phyloP scores from a whole-genome alignment of 305 asterid genomes.

The Stenogyne calaminthoides region DNA sequence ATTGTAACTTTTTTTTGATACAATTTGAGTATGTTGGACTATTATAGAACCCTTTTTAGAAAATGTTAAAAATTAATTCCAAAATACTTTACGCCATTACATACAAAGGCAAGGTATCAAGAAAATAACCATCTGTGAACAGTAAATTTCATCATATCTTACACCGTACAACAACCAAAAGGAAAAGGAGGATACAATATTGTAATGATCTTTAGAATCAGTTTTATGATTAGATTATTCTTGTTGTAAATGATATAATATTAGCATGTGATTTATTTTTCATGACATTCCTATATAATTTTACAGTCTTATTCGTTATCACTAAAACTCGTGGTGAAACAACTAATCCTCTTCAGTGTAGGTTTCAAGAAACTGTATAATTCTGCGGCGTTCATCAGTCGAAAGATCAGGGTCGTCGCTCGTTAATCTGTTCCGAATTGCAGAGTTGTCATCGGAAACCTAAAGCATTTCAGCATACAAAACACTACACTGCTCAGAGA shows the following conservation, averaged over 20 bases:
- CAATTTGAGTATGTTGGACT: no score
- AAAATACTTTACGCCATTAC: no score
- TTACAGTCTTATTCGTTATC: conserved; percentile 28
- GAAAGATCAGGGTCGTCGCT: conserved; percentile 73
- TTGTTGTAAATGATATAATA: conserved; percentile 17
- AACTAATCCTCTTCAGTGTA: conserved; percentile 51
- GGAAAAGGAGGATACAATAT: neutral
- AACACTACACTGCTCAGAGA: neutral
- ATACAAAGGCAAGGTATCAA: no score
- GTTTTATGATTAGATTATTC: conserved; percentile 13
- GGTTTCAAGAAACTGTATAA: conserved; percentile 66
- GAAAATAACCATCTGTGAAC: no score
- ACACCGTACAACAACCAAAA: neutral
- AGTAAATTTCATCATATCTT: no score
- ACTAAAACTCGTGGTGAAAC: conserved; percentile 17
- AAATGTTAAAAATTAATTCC: no score
- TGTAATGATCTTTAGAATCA: neutral
- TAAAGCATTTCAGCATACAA: conserved; percentile 35
- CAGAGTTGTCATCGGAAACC: conserved; percentile 57
- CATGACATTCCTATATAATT: conserved; percentile 29
- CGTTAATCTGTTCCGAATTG: conserved; percentile 55
- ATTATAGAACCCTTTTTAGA: no score
- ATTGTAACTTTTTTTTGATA: no score
- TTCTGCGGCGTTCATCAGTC: conserved; percentile 48
- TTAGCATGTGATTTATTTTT: neutral